Conservation (phyloP, 2,329 filamentous ascomycete genomes). For the Fusarium nurragi region DNA sequence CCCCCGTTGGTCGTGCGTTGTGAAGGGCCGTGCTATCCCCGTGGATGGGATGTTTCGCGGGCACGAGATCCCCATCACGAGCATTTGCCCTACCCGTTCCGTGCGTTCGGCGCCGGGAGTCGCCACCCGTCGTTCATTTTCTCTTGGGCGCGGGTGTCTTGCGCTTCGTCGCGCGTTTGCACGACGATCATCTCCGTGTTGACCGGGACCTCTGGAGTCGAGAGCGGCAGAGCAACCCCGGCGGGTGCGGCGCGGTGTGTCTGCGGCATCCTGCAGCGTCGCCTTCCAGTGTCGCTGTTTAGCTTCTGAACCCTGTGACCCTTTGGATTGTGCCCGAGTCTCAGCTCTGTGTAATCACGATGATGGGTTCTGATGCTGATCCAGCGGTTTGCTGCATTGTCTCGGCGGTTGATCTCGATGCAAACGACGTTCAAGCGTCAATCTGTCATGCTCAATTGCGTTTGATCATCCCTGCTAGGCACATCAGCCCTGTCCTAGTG, state of each 20-base stretch:
- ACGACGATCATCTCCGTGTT: background rate
- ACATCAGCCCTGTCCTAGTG: constrained; percentile 17
- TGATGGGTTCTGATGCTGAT: background rate
- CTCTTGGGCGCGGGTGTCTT: background rate
- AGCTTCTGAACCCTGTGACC: background rate
- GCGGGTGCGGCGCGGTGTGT: constrained; percentile 2
- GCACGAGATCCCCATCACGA: constrained; percentile 6
- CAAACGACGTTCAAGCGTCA: constrained; percentile 2
- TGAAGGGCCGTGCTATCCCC: constrained; percentile 5
- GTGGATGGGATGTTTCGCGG: constrained; percentile 32
- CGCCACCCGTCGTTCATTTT: constrained; percentile 8
- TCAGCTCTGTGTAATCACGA: background rate
- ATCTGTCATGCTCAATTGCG: background rate
- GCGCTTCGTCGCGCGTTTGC: constrained; percentile 8
- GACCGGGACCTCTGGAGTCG: background rate
- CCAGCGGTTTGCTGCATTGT: background rate
- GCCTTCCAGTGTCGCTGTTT: background rate
- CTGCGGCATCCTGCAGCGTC: constrained; percentile 16
- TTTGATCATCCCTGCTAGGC: background rate
- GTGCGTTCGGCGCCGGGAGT: constrained; percentile 20
- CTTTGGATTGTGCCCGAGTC: background rate
- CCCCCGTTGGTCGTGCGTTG: constrained; percentile 32
- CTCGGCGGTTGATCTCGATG: background rate
- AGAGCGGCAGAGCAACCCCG: constrained; percentile 15
- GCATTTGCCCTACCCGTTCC: background rate